Evolutionary conservation across 371 early-diverging fungal species (phyloP), one percentile per base, ranked within the genome.

Genomic region (Mucor sp.): DNA sequence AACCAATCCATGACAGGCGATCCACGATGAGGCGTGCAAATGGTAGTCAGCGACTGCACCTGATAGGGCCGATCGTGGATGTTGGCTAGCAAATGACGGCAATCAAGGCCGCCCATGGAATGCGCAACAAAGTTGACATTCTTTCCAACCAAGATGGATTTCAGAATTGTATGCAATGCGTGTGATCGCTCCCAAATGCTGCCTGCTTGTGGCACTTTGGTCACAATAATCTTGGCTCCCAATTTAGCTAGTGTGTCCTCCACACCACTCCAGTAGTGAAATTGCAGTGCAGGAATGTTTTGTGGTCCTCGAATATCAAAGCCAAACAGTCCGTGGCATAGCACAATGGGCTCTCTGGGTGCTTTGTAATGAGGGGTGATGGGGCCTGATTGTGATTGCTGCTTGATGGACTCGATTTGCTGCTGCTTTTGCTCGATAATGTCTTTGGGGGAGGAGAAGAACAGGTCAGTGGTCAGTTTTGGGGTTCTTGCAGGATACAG

Each of bases 31-130:
- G 97, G 97, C 8, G 97, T 95, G 14, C 90, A 91, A n/a, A 97
- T 84, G 1, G 96, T 95, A 0, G 96, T 94, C 33, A 97, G 73
- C 5, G 94, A 91, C 41, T 79, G 79, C 6, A 96, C 90, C 8
- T 76, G 56, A 66, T 90, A 94, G 37, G 80, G 72, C 37, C 83
- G 80, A 47, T 89, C 80, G 2, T 81, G 81, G 23, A 95, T 76
- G 74, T 94, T 93, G 8, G 93, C 79, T 53, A 95, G 87, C 58
- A 97, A 79, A 78, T 93, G 94, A 59, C 96, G 87, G 41, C 91
- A 90, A 75, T 97, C 96, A 30, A 96, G 85, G 8, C 97, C 97
- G 25, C 95, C 95, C 95, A 95, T 96, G n/a, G 94, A 95, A 71
- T 97, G 94, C 4, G 92, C 95, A 5, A 95, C 73, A 65, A 97